Evolutionary conservation across 768 basidiomycete genomes (phyloP).

Genomic region (Tylopilus felleus): DNA sequence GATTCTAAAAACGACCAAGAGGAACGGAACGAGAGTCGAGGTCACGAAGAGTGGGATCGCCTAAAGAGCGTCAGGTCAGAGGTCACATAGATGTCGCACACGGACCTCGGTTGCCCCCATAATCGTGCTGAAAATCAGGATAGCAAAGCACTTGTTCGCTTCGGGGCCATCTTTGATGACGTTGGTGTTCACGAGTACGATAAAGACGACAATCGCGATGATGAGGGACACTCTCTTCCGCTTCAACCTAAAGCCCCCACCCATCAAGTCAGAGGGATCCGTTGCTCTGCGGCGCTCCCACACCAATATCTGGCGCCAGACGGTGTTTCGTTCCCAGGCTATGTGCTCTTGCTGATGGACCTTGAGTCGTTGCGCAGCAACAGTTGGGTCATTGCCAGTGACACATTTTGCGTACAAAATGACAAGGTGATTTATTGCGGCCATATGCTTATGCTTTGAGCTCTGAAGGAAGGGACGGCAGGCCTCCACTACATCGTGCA

Average conservation of each 20-base stretch:
- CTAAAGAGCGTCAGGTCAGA: conserved; percentile 37
- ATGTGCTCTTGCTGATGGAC: conserved; percentile 89
- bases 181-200: conserved; percentile 55
- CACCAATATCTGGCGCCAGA: conserved; percentile 95
- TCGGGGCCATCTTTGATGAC: conserved; percentile 54
- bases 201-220: conserved; percentile 56
- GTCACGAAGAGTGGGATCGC: conserved; percentile 98
- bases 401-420: conserved; percentile 85
- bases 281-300: conserved; percentile 61
- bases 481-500: conserved; percentile 65
- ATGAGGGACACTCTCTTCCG: conserved; percentile 56
- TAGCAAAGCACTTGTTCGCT: conserved; percentile 87
- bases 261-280: conserved; percentile 32
- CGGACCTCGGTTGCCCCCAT: conserved; percentile 96
- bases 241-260: conserved; percentile 62
- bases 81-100: background rate
- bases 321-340: conserved; percentile 96
- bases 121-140: conserved; percentile 85
- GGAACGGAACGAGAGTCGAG: conserved; percentile 81
- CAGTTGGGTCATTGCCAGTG: conserved; percentile 59
- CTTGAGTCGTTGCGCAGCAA: conserved; percentile 78
- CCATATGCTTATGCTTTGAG: conserved; percentile 61
- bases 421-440: conserved; percentile 54
- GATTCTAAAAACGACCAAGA: conserved; percentile 82
- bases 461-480: conserved; percentile 63